Base-by-base conservation (phyloP, 2,329 filamentous ascomycete species). In the Lachnellula hyalina region DNA sequence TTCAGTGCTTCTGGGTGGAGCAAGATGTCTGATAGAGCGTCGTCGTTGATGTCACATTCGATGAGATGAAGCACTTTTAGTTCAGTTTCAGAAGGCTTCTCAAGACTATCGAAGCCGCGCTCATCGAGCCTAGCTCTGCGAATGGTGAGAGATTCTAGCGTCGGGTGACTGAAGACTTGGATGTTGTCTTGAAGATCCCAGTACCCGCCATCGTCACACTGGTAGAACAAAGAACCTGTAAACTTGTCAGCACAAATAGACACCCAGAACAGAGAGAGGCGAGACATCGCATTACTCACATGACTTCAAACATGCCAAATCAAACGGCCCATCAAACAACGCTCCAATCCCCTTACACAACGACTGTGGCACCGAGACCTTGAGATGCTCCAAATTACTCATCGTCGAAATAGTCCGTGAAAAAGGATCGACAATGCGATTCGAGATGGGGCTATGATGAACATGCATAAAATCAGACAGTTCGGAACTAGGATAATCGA, bases 141-240 rank as follows among this genome's bases (percentile, higher is more conserved):
- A 48, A 79, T 74, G 46, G 71, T 70, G 3, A 79, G 71, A 5
- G 67, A 71, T 61, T 78, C 75, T 19, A 79, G 71, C 0, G 75
- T 75, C 0, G 76, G 76, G 48, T 79, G 76, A 3, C 74, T 69
- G 55, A 79, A 79, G 49, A 79, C 76, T 66, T 79, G 75, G 47
- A 79, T 78, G 59, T 77, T 79, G 56, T 77, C 75, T 55, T 73
- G 75, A 40, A 79, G 68, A 59, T 79, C 75, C 76, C 76, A 79
- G 63, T 78, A 79, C 9, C 67, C 67, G 49, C 73, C 68, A 50
- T 73, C 68, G 14, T 71, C 68, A 57, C 68, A 68, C 61, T 78
- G 75, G 60, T 78, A 79, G 65, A 73, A 78, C 35, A 79, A 65
- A 2, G 70, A 57, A 40, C 61, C 61, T 63, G 14, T 47, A 45